Evolutionary conservation across 2,329 filamentous ascomycete species (phyloP), one percentile per base, ranked within the genome.

Genomic region (Parastagonospora avenae): DNA sequence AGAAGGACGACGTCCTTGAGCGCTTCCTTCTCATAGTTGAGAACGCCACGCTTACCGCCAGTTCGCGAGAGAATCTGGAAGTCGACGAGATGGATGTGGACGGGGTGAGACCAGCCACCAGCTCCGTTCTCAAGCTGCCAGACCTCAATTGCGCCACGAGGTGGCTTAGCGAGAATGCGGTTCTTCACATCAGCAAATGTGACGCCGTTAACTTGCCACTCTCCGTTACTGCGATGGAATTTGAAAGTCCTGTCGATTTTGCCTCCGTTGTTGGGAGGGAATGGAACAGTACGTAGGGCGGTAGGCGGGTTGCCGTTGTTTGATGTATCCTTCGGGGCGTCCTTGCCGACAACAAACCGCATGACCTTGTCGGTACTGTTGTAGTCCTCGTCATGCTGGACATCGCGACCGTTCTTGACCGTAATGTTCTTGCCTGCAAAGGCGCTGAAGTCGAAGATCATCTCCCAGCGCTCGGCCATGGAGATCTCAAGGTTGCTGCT

Each of bases 1-100:
- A 85, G 73, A 74, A 81, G 81, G 1, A 85, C 82, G 1, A 84
- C 79, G 56, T 86, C 83, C 66, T 85, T 85, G 14, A 84, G 75
- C 0, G 80, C 82, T 0, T 74, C 77, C 1, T 73, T 69, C 67
- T 86, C 83, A 56, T 85, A 85, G 0, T 79, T 74, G 53, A 75
- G 59, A 4, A 84, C 77, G 10, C 60, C 63, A 15, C 59, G 55
- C 6, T 73, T 68, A 7, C 76, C 76, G 3, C 79, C 79, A 0
- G 64, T 76, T 14, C 83, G 79, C 5, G 71, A 74, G 16, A 84
- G 59, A 31, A 86, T 74, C 48, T 80, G 77, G 67, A 86, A 82
- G 59, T 85, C 82, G 43, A 86, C 78, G 1, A 85, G 74, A 60
- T 86, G 83, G 41, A 85, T 78, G 64, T 86, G 83, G 28, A 77